phyloP scores from a whole-genome alignment of 2,329 filamentous ascomycete species.

The Lecanicillium sp. region DNA sequence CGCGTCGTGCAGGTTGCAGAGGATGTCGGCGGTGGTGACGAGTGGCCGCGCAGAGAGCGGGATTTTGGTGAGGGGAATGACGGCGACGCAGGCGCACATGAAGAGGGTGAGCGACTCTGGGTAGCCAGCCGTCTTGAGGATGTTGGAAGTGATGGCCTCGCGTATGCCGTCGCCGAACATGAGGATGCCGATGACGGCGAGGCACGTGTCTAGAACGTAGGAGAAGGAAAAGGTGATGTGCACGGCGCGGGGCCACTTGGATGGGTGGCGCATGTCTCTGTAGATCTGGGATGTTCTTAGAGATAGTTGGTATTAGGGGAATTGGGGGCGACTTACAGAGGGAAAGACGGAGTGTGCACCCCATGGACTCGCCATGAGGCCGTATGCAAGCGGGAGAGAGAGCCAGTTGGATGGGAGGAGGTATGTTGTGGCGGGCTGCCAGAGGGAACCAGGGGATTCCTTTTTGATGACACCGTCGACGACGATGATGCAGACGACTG shows the following conservation, averaged over 20 bases:
- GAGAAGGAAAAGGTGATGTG: constrained; percentile 80
- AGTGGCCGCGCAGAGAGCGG: constrained; percentile 85
- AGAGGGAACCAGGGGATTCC: constrained; percentile 70
- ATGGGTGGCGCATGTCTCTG: constrained; percentile 62
- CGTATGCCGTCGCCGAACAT: constrained; percentile 92
- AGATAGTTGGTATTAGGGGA: not conserved
- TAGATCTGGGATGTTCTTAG: constrained; percentile 40
- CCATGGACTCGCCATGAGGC: constrained; percentile 75
- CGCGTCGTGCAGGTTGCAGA: constrained; percentile 59
- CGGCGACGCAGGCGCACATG: constrained; percentile 79
- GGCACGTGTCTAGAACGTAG: constrained; percentile 71
- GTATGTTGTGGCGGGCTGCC: constrained; percentile 71
- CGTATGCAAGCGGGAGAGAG: constrained; percentile 80
- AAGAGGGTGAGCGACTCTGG: constrained; percentile 65
- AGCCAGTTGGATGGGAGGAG: constrained; percentile 81
- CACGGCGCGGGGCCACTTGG: constrained; percentile 70
- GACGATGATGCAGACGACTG: constrained; percentile 77
- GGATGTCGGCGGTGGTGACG: constrained; percentile 73
- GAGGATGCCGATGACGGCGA: constrained; percentile 75
- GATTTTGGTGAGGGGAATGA: constrained; percentile 94
- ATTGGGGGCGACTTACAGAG: constrained; percentile 43
- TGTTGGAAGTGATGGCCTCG: constrained; percentile 87
- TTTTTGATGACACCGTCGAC: constrained; percentile 82
- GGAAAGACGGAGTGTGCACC: constrained; percentile 67
- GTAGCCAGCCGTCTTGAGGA: constrained; percentile 68